Evolutionary conservation across 2,329 filamentous ascomycete genomes (phyloP).

Genomic region (Zymoseptoria ardabiliae): DNA sequence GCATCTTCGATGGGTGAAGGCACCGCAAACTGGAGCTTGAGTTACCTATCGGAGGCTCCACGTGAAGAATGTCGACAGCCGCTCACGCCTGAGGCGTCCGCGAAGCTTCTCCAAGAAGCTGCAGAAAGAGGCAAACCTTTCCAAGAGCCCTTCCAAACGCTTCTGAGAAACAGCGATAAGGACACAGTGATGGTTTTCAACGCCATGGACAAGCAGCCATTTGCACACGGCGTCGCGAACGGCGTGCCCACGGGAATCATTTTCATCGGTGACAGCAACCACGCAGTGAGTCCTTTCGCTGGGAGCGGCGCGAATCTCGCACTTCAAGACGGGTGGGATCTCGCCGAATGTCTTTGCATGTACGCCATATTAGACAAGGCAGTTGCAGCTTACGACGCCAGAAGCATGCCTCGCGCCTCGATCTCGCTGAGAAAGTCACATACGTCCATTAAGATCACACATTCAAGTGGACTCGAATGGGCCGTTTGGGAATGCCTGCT

Average conservation of each 20-base stretch:
- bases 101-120: slow-evolving; percentile 27
- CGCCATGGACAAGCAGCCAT: slow-evolving; percentile 40
- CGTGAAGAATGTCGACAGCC: slow-evolving; percentile 7
- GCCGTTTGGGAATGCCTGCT: background rate
- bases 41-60: slow-evolving; percentile 21
- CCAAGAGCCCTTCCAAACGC: slow-evolving; percentile 34
- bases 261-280: slow-evolving; percentile 46
- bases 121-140: slow-evolving; percentile 31
- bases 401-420: slow-evolving; percentile 2
- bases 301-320: slow-evolving; percentile 45
- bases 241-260: slow-evolving; percentile 25
- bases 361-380: background rate
- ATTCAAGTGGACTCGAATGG: background rate
- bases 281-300: slow-evolving; percentile 45
- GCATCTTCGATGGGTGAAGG: slow-evolving; percentile 39
- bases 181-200: slow-evolving; percentile 35
- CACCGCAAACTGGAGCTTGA: slow-evolving; percentile 39
- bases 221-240: slow-evolving; percentile 29
- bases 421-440: slow-evolving; percentile 2
- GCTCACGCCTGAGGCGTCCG: background rate
- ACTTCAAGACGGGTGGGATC: slow-evolving; percentile 41
- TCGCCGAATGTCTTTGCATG: slow-evolving; percentile 32
- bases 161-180: slow-evolving; percentile 36
- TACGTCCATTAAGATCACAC: background rate
- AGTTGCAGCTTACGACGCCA: slow-evolving; percentile 1